Conservation (phyloP, 2,329 filamentous ascomycete genomes). For the Biscogniauxia marginata region DNA sequence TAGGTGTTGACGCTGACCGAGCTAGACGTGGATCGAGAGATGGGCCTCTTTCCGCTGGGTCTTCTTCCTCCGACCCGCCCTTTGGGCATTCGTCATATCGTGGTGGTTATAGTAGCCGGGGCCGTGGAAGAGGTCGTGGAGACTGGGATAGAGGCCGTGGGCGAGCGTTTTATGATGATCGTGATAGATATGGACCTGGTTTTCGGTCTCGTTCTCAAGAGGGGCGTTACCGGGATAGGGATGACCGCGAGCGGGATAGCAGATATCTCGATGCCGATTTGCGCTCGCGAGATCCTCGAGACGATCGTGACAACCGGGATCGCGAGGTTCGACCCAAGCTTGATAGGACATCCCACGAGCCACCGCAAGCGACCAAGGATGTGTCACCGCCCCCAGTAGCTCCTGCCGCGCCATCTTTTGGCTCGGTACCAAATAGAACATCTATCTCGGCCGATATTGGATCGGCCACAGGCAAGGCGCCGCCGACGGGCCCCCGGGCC, state of each 20-base stretch:
- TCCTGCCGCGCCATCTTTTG: conserved; percentile 58
- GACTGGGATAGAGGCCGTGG: conserved; percentile 51
- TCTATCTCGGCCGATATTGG: conserved; percentile 35
- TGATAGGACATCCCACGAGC: conserved; percentile 53
- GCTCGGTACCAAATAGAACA: conserved; percentile 51
- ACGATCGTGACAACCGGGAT: conserved; percentile 48
- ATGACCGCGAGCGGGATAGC: conserved; percentile 39
- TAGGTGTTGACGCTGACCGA: conserved; percentile 65
- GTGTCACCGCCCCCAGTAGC: conserved; percentile 57
- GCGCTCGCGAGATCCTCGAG: conserved; percentile 44
- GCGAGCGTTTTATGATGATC: conserved; percentile 59
- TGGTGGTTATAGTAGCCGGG: conserved; percentile 55
- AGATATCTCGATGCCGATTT: conserved; percentile 38
- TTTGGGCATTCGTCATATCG: conserved; percentile 55
- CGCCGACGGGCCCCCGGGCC: conserved; percentile 54
- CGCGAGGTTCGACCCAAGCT: conserved; percentile 44
- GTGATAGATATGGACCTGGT: conserved; percentile 46
- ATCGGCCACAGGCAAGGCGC: conserved; percentile 44
- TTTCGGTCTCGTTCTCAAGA: conserved; percentile 66
- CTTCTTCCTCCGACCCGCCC: conserved; percentile 66
- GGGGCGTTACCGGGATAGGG: conserved; percentile 55
- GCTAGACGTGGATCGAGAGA: conserved; percentile 69
- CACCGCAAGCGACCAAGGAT: conserved; percentile 46
- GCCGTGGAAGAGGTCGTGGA: conserved; percentile 52
- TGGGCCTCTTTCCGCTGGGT: conserved; percentile 69